phyloP scores from a whole-genome alignment of 768 basidiomycete genomes.

The Dacryopinax spathularia region DNA sequence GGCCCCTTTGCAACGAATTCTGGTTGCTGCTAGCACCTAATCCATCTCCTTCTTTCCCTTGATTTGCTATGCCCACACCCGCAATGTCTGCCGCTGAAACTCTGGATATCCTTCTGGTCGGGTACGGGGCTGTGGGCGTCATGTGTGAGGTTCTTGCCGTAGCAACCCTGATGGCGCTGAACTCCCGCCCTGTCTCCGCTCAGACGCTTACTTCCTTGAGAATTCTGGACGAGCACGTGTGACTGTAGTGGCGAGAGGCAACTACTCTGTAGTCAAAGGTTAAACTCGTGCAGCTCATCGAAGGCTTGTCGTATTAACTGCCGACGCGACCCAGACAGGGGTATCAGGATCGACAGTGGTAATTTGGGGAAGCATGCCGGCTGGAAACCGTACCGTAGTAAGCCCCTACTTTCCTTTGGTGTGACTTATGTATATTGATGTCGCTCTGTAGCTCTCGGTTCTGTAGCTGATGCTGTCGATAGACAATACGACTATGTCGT shows the following conservation, averaged over 20 bases:
- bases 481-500: constrained; percentile 49
- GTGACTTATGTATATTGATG: constrained; percentile 3
- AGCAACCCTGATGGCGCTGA: background rate
- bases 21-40: no score
- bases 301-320: constrained; percentile 9
- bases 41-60: no score
- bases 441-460: constrained; percentile 36
- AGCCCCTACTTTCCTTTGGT: background rate
- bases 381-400: constrained; percentile 54
- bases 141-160: constrained; percentile 35
- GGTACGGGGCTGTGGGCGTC: constrained; percentile 49
- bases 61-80: no score
- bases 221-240: constrained; percentile 46
- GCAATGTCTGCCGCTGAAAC: constrained; percentile 15
- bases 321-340: constrained; percentile 29
- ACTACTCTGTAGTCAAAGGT: constrained; percentile 45
- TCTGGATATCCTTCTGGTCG: constrained; percentile 29
- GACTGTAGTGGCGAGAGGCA: constrained; percentile 59
- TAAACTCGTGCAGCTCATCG: background rate
- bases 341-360: constrained; percentile 40
- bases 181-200: background rate
- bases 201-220: constrained; percentile 41
- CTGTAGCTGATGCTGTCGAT: constrained; percentile 47
- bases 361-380: constrained; percentile 44
- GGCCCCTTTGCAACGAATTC: no score